Evolutionary conservation across 192 early-diverging fungal genomes (phyloP), one percentile per base, ranked within the genome.

Genomic region (Geosiphon pyriformis): DNA sequence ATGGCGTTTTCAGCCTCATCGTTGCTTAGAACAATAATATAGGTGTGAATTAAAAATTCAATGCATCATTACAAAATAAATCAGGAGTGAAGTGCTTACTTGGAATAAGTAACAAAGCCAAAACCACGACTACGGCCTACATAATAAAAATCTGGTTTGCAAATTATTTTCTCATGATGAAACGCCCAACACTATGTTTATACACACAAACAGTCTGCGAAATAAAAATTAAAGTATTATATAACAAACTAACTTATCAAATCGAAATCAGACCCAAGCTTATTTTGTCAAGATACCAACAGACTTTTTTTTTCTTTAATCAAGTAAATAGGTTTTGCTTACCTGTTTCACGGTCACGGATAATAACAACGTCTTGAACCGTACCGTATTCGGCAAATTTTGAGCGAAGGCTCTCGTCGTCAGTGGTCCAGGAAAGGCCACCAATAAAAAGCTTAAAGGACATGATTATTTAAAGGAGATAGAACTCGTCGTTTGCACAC

Each of bases 91-190:
- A 31, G 30, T 26, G 42, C n/a, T 32, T 32, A 70, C 69, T 8
- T 54, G 27, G 54, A 29, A 23, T 69, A 83, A 69, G 82, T 90
- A 49, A 92, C 90, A 74, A 95, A 93, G 23, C 93, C 93, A 74
- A 90, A 93, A 25, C 91, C 91, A 61, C 88, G 85, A 62, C 88
- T 89, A 71, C 87, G 86, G 55, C 83, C 88, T 88, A 70, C 1
- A 51, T 20, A 7, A n/a, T 22, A 20, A 42, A 42, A 42, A 10
- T 42, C 37, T 31, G 29, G 1, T 20, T 22, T 56, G 11, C 3
- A 26, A 12, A 22, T 10, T 25, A 56, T 29, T 64, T 62, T 3
- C 23, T 26, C 2, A 25, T 30, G 49, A 61, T n/a, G n/a, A n/a
- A n/a, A n/a, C n/a, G n/a, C n/a, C n/a, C n/a, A n/a, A n/a, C n/a